Evolutionary conservation across 2,329 filamentous ascomycete genomes (phyloP), one percentile per base, ranked within the genome.

Genomic region (Gyromitra esculenta): DNA sequence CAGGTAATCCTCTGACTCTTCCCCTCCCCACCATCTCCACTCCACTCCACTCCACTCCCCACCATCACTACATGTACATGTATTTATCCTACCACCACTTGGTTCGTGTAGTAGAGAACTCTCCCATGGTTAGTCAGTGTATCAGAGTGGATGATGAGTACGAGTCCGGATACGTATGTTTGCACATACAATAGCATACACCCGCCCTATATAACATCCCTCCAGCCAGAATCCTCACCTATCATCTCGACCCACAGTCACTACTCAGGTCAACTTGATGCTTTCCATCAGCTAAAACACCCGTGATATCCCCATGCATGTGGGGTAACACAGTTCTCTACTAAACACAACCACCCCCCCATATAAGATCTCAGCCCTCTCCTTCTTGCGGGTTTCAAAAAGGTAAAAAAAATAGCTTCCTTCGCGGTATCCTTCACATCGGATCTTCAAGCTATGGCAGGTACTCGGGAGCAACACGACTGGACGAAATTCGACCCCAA

Each of bases 361-460:
- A 41, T 60, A 60, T 68, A 68, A 67, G 48, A 52, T 68, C 65
- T 21, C 65, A 68, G 65, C 65, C 50, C 25, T 68, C 62, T 9
- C 63, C 31, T 41, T 43, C 57, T 39, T 21, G 21, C 65, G 25
- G 50, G 37, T 18, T n/a, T 18, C n/a, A 18, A 54, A 54, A 54
- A 54, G 45, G 0, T n/a, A 50, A n/a, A 50, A n/a, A 15, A 64
- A 31, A 50, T 25, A 48, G 8, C 18, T 45, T 64, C 43, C 13
- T 15, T 18, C 63, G 37, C 8, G 11, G 6, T 4, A 31, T 31
- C 4, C 31, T 21, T 39, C 7, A 9, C 35, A 9, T n/a, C 37
- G 13, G 0, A 9, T 9, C 7, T 31, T n/a, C 18, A 9, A 50
- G 4, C 48, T 7, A 39, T 60, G 57, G 18, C 54, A 11, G 25